Evolutionary conservation across 495 filamentous ascomycete genomes (phyloP).

Genomic region (Cladorrhinum samala): DNA sequence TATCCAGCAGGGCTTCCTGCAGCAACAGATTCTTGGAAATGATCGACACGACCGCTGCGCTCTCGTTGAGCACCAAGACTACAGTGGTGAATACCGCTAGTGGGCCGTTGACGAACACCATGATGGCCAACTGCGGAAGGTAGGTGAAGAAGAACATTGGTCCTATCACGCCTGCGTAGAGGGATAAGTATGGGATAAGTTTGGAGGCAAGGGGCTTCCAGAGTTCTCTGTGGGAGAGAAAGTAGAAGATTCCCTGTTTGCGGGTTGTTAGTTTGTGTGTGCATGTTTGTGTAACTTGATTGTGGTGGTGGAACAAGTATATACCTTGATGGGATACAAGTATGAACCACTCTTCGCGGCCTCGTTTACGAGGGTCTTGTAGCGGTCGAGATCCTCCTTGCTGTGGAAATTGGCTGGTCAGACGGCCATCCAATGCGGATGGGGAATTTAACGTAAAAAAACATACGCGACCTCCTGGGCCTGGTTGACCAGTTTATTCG

Average conservation of each 20-base stretch:
- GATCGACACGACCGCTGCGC: constrained; percentile 67
- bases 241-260: constrained; percentile 63
- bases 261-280: neutral
- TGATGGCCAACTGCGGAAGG: constrained; percentile 73
- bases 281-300: neutral
- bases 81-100: constrained; percentile 71
- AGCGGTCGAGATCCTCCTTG: constrained; percentile 52
- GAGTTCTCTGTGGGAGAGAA: constrained; percentile 56
- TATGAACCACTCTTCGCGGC: constrained; percentile 71
- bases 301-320: neutral
- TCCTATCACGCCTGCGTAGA: constrained; percentile 61
- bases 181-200: constrained; percentile 59
- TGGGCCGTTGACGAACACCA: constrained; percentile 81
- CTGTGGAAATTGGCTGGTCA: constrained; percentile 26
- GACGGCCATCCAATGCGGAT: too few species aligned
- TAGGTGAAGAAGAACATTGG: constrained; percentile 87
- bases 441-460: neutral
- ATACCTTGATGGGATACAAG: constrained; percentile 76
- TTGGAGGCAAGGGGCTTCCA: constrained; percentile 65
- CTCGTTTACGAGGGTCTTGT: constrained; percentile 49
- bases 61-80: constrained; percentile 74
- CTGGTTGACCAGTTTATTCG: constrained; percentile 28
- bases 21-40: constrained; percentile 71
- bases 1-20: constrained; percentile 76
- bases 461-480: constrained; percentile 49